Base-by-base conservation (phyloP, 148 eudicot genomes). In the Camellia sinensis region DNA sequence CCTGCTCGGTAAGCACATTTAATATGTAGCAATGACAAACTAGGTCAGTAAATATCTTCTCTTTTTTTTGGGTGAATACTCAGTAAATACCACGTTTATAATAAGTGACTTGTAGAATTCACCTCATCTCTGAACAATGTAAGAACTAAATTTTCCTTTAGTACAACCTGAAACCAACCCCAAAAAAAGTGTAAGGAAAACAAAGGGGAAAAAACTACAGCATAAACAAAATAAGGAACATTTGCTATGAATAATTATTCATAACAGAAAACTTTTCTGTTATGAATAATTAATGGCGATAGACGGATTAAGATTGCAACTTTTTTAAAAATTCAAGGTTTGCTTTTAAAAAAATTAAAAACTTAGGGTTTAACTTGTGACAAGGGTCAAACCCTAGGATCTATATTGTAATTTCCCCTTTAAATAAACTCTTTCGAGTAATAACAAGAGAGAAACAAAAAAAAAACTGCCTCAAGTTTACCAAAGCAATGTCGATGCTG, bases 401-500 rank as follows among this genome's bases (percentile, higher is more conserved):
- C 37, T 29, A 29, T 29, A 29, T 29, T 29, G 37, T 29, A 29
- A 29, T 29, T 29, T 0, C 37, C 37, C 37, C 37, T 66, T 59
- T 12, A 22, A 37, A 73, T 19, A 73, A 80, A 56, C 11, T 64
- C 40, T 14, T 62, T 19, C 21, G 52, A 37, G 43, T 15, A 11
- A 48, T n/a, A 53, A 76, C 44, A 67, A 14, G 54, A 21, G 76
- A 22, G 22, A 37, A 59, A 29, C 37, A 29, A 67, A 50, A 77
- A 29, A 46, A 52, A 67, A 70, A 41, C 48, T 37, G 76, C 71
- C 53, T 50, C 59, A 66, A 77, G 65, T 59, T 74, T 91, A 97
- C 99, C 97, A 89, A 77, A 86, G 99, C 97, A 89, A 97, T 94
- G 84, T 97, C 99, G 75, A 97, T 91, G 97, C 99, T 97, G 84